Percentiles rank a stretch among this genome's conserved stretches.
Conservation (phyloP, 768 basidiomycete genomes). For the Tremella fuciformis region DNA sequence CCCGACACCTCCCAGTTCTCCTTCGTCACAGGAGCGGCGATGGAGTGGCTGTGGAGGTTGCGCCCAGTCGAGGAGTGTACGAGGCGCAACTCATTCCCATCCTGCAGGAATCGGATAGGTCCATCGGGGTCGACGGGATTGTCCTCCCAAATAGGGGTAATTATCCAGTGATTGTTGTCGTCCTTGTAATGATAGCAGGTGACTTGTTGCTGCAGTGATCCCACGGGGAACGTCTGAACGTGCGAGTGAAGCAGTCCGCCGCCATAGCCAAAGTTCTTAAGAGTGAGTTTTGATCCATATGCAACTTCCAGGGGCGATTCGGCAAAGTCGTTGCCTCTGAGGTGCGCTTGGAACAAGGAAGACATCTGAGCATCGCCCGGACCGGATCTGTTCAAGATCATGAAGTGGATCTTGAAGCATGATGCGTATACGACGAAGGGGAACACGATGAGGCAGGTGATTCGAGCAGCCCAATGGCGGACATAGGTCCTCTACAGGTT, state of each 20-base stretch:
- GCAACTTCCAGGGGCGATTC: slow-evolving; percentile 90
- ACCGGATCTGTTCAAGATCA: slow-evolving; percentile 88
- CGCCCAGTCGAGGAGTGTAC: slow-evolving; percentile 77
- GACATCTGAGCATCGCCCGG: slow-evolving; percentile 99
- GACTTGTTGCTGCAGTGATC: slow-evolving; percentile 90
- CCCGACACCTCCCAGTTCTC: slow-evolving; percentile 87
- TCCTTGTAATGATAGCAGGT: slow-evolving; percentile 99
- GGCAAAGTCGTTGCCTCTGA: slow-evolving; percentile 90
- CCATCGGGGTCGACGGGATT: slow-evolving; percentile 62
- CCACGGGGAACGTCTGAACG: slow-evolving; percentile 87
- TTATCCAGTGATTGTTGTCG: slow-evolving; percentile 86
- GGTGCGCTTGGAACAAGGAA: slow-evolving; percentile 94
- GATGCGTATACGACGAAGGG: slow-evolving; percentile 90
- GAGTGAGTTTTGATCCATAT: slow-evolving; percentile 80
- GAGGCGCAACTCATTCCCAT: slow-evolving; percentile 78
- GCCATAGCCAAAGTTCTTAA: slow-evolving; percentile 98
- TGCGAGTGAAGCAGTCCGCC: slow-evolving; percentile 96
- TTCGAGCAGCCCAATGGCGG: slow-evolving; percentile 84
- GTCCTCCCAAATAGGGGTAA: slow-evolving; percentile 79
- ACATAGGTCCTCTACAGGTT: slow-evolving; percentile 71
- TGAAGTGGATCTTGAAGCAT: slow-evolving; percentile 93
- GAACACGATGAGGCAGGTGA: slow-evolving; percentile 78
- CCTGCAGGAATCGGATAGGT: slow-evolving; percentile 63
- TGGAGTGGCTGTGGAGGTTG: slow-evolving; percentile 85
- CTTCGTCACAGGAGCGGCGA: slow-evolving; percentile 85